A percentile compares a stretch with the other conserved stretches of the same genome.
These are phyloP conservation scores for Phytophthora cactorum DNA, from an alignment of 352 stramenopile species.

Conservation along the genomic window DNA sequence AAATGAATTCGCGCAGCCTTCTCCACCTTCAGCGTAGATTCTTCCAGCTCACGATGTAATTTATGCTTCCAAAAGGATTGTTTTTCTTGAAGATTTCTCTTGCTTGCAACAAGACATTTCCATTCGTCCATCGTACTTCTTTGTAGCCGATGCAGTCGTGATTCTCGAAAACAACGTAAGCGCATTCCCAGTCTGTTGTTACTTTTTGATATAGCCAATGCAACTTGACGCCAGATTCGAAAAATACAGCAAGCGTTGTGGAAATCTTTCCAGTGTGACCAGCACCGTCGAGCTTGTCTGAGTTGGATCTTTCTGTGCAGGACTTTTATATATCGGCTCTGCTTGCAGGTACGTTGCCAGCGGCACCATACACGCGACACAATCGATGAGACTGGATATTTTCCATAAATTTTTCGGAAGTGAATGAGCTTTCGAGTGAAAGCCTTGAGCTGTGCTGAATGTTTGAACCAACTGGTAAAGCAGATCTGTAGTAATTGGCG, in stretches of 20 bases:
- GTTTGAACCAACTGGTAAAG: constrained; percentile 26
- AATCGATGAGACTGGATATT: constrained; percentile 36
- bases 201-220: constrained; percentile 6
- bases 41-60: constrained; percentile 29
- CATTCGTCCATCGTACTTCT: constrained; percentile 10
- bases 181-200: constrained; percentile 40
- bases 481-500: constrained; percentile 1
- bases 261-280: constrained; percentile 38
- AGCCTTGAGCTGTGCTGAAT: constrained; percentile 13
- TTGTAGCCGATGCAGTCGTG: constrained; percentile 1
- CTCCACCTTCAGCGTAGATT: constrained; percentile 1
- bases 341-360: constrained; percentile 35
- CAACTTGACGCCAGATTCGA: constrained; percentile 27
- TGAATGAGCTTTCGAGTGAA: constrained; percentile 42
- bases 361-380: constrained; percentile 31
- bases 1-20: constrained; percentile 15
- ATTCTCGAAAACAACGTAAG: constrained; percentile 36
- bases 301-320: constrained; percentile 15
- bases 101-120: constrained; percentile 18
- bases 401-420: constrained; percentile 46
- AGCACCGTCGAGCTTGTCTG: constrained; percentile 12
- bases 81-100: constrained; percentile 21
- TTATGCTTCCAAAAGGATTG: constrained; percentile 29
- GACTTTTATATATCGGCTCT: constrained; percentile 5
- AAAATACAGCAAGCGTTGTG: constrained; percentile 27